phyloP scores from a whole-genome alignment of 805 yeast species.

The Allodekkera sacchari region DNA sequence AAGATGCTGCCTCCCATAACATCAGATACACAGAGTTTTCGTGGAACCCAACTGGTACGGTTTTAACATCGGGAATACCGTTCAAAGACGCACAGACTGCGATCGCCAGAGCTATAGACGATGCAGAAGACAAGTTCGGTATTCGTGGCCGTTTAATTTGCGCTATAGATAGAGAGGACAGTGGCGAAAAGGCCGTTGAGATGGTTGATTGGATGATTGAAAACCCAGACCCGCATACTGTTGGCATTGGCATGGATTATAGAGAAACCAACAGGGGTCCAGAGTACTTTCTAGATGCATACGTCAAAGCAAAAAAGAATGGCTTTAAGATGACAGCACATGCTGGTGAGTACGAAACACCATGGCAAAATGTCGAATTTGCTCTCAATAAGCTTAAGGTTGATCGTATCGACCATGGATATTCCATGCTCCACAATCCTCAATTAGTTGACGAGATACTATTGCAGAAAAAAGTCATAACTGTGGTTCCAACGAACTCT shows the following conservation, averaged over 20 bases:
- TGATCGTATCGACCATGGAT: slow-evolving; percentile 24
- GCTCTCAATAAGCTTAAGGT: slow-evolving; percentile 18
- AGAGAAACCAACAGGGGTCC: slow-evolving; percentile 24
- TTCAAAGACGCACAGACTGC: slow-evolving; percentile 20
- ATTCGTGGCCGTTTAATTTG: slow-evolving; percentile 19
- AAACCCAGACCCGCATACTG: slow-evolving; percentile 12
- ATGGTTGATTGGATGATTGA: slow-evolving; percentile 24
- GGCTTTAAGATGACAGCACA: slow-evolving; percentile 24
- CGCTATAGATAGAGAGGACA: slow-evolving; percentile 23
- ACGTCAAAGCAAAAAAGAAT: slow-evolving; percentile 13
- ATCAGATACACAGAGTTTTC: slow-evolving; percentile 22
- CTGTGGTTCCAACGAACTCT: slow-evolving; percentile 26
- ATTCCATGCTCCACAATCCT: slow-evolving; percentile 22
- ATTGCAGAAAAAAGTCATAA: slow-evolving; percentile 14
- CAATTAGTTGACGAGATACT: slow-evolving; percentile 17
- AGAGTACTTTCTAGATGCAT: slow-evolving; percentile 19
- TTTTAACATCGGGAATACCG: slow-evolving; percentile 19
- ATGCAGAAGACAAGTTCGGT: slow-evolving; percentile 13
- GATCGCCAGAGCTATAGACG: slow-evolving; percentile 18
- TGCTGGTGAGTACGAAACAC: slow-evolving; percentile 25
- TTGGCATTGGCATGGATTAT: slow-evolving; percentile 26
- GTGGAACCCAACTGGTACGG: slow-evolving; percentile 28
- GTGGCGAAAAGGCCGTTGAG: slow-evolving; percentile 17
- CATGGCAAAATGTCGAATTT: slow-evolving; percentile 21
- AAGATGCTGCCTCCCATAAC: slow-evolving; percentile 16